Evolutionary conservation across 2,329 filamentous ascomycete genomes (phyloP).

Genomic region (Trichoderma breve): DNA sequence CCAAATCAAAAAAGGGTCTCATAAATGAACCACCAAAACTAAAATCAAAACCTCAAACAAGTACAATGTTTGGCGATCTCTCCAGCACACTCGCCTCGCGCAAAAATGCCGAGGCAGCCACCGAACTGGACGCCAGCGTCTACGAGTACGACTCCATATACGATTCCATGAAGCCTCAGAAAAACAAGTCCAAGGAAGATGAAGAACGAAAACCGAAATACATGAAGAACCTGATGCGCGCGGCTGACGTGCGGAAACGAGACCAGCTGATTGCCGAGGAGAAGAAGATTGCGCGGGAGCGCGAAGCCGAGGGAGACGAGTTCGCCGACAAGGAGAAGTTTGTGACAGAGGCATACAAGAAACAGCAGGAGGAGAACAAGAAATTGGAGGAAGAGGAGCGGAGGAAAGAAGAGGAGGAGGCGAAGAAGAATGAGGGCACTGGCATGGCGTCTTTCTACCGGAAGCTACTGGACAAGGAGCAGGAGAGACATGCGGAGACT

Average conservation of each 20-base stretch:
- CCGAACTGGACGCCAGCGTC: slow-evolving; percentile 67
- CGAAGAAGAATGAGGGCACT: slow-evolving; percentile 59
- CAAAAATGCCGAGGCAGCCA: slow-evolving; percentile 62
- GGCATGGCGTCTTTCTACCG: slow-evolving; percentile 80
- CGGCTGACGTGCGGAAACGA: slow-evolving; percentile 73
- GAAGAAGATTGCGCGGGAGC: slow-evolving; percentile 73
- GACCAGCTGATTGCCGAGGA: slow-evolving; percentile 77
- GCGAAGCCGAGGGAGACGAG: slow-evolving; percentile 77
- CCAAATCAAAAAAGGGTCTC: slow-evolving; percentile 35
- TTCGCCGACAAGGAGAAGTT: slow-evolving; percentile 83
- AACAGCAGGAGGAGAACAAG: slow-evolving; percentile 73
- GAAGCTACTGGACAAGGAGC: slow-evolving; percentile 67
- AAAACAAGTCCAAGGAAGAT: slow-evolving; percentile 53
- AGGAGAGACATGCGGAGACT: slow-evolving; percentile 66
- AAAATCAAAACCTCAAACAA: slow-evolving; percentile 43
- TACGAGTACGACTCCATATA: slow-evolving; percentile 86
- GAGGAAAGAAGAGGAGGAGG: slow-evolving; percentile 61
- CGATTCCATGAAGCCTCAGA: slow-evolving; percentile 69
- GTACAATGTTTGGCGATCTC: slow-evolving; percentile 60
- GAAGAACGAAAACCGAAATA: slow-evolving; percentile 70
- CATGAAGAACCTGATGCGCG: slow-evolving; percentile 70
- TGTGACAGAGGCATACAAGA: slow-evolving; percentile 79
- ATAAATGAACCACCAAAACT: slow-evolving; percentile 43
- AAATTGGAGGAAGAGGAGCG: slow-evolving; percentile 70
- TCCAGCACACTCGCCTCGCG: slow-evolving; percentile 63